These are phyloP conservation scores for Termitomyces sp. DNA, from an alignment of 768 basidiomycete species.

Conservation along the genomic window DNA sequence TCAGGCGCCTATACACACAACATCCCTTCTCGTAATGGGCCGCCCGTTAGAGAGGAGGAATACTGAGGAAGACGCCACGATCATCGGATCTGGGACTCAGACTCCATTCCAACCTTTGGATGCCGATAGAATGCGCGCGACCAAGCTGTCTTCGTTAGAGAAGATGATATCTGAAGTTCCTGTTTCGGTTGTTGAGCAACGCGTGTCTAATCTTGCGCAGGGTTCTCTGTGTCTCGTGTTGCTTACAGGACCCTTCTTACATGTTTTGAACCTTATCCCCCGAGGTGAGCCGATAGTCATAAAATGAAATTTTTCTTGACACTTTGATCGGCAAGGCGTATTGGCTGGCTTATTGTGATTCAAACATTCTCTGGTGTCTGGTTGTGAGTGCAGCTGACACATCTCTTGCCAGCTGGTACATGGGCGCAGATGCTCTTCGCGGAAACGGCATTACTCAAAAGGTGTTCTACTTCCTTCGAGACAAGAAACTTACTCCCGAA, in stretches of 20 bases:
- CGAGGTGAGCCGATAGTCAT: conserved; percentile 34
- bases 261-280: conserved; percentile 74
- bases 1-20: conserved; percentile 91
- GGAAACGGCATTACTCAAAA: conserved; percentile 82
- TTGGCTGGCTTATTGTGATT: conserved; percentile 84
- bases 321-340: conserved; percentile 38
- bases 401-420: conserved; percentile 66
- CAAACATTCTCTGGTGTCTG: neutral
- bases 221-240: conserved; percentile 75
- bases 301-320: conserved; percentile 5
- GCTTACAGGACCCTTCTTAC: conserved; percentile 77
- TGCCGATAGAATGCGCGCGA: neutral
- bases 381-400: neutral
- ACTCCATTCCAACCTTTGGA: neutral
- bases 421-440: conserved; percentile 80
- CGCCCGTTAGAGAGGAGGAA: conserved; percentile 28
- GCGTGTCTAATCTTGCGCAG: conserved; percentile 88
- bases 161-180: conserved; percentile 40
- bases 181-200: conserved; percentile 81
- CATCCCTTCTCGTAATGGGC: conserved; percentile 71
- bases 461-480: conserved; percentile 73
- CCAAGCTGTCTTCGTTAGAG: conserved; percentile 8
- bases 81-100: conserved; percentile 7
- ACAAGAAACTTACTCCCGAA: conserved; percentile 53
- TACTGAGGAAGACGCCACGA: conserved; percentile 26